Evolutionary conservation across 1,139 yeast genomes (phyloP), one percentile per base, ranked within the genome.

Genomic region (Arxiozyma bovina): DNA sequence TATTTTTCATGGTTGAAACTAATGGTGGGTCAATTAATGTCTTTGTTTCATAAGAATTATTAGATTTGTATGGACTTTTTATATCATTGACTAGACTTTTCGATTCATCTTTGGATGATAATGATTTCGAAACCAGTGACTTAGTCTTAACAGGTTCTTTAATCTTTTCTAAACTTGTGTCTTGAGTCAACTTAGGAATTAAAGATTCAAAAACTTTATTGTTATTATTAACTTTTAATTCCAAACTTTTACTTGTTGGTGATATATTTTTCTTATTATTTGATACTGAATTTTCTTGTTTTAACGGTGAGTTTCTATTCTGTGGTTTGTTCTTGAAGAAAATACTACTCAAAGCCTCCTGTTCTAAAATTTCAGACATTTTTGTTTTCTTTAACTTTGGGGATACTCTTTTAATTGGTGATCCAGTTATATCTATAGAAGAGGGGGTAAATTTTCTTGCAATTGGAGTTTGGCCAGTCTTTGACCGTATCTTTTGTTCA

Each of bases 281-380:
- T 44, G 50, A 51, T 34, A 46, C 21, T 34, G 22, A 23, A 11
- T 42, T 34, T 46, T 46, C 42, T 38, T 46, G 20, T 46, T 27
- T 45, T 17, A 34, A 30, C 4, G 42, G 48, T 18, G 48, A 45
- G 18, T 17, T 20, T 30, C 7, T 30, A 18, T 27, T 22, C 9
- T 30, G 49, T 15, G 30, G 5, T 21, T 46, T 46, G n/a, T 51
- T 48, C 12, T 66, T 58, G 20, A 63, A 61, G 51, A 67, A 66
- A 20, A 66, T 66, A 52, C 55, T 61, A 53, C 61, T 64, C 50
- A 67, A 53, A 4, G 70, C 63, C 47, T 66, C 66, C 45, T 66
- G 63, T 50, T 66, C 62, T n/a, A 63, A 57, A 21, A 59, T 48
- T 53, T 64, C 67, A 17, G 57, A 46, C 5, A 57, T 48, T 27